phyloP scores from a whole-genome alignment of 2,329 filamentous ascomycete species.

The Pseudogymnoascus sp. region DNA sequence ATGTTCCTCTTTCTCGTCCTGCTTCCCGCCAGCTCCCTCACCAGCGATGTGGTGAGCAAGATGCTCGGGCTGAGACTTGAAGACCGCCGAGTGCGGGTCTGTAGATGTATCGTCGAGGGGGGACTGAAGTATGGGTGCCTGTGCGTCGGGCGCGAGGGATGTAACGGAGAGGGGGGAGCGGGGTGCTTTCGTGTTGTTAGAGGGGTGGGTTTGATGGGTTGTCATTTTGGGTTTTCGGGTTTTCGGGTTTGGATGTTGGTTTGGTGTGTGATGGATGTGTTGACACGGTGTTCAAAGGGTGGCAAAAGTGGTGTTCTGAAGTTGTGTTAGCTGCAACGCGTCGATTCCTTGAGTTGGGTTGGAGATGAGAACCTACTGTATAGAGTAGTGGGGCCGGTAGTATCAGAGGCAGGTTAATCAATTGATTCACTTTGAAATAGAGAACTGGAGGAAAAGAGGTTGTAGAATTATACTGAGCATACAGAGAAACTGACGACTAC shows the following conservation, averaged over 20 bases:
- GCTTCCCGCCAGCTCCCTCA: neutral
- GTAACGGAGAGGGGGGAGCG: neutral
- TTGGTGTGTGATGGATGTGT: neutral
- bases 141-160: neutral
- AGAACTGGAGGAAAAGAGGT: neutral
- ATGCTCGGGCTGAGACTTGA: neutral
- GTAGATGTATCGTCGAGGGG: neutral
- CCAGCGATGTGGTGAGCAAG: neutral
- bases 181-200: neutral
- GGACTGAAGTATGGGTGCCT: neutral
- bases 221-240: neutral
- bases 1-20: neutral
- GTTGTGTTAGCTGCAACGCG: neutral
- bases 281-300: neutral
- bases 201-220: neutral
- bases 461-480: neutral
- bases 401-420: neutral
- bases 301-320: neutral
- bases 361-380: neutral
- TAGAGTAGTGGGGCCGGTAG: neutral
- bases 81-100: neutral
- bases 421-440: neutral
- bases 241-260: neutral
- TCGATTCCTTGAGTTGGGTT: neutral
- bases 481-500: neutral